Evolutionary conservation across 257 asterid species (phyloP).

Genomic region (Primulina huaijiensis): DNA sequence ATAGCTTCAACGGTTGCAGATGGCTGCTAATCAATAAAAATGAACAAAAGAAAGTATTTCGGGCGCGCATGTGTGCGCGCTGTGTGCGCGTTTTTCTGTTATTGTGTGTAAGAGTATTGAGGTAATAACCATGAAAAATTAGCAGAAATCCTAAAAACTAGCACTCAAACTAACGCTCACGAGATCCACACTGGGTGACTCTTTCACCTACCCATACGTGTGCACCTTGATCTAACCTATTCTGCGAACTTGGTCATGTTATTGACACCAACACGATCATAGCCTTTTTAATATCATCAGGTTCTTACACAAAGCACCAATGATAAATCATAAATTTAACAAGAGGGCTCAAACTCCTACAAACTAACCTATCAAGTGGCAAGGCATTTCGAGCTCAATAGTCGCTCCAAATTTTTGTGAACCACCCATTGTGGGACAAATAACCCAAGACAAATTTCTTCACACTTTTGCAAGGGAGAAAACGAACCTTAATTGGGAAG

Average conservation of each 20-base stretch:
- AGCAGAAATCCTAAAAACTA: not conserved
- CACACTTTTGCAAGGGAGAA: not conserved
- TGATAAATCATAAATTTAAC: not conserved
- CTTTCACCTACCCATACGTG: too few species aligned
- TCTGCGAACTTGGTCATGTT: not conserved
- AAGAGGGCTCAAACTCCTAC: not conserved
- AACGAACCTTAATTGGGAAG: conserved; percentile 69
- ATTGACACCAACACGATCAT: not conserved
- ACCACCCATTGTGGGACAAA: not conserved
- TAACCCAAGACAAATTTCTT: not conserved
- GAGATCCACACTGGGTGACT: not conserved
- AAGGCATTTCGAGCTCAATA: not conserved
- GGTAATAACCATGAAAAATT: not conserved
- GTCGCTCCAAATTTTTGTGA: not conserved
- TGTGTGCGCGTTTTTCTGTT: too few species aligned
- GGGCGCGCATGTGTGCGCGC: not conserved
- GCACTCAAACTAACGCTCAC: not conserved
- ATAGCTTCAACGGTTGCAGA: not conserved
- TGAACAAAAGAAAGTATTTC: too few species aligned
- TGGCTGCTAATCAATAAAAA: not conserved
- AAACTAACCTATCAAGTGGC: not conserved
- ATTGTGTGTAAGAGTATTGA: not conserved
- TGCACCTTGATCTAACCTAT: too few species aligned
- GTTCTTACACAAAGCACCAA: not conserved
- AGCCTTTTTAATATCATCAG: not conserved